Evolutionary conservation across 768 basidiomycete species (phyloP), one percentile per base, ranked within the genome.

Genomic region (Lyophyllum decastes): DNA sequence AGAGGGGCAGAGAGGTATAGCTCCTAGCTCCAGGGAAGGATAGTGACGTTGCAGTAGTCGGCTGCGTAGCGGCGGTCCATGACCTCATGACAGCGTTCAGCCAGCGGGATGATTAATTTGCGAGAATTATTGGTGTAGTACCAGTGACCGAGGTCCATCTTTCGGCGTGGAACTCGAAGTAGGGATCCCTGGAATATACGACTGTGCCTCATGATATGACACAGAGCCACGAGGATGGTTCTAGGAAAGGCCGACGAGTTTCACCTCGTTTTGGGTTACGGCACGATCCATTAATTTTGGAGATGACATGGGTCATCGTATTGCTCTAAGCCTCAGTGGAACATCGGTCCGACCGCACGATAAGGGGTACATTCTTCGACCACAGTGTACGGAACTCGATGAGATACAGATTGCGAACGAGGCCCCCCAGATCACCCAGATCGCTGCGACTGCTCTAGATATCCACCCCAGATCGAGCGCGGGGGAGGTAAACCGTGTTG

Each of bases 401-500:
- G 49, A 22, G 33, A 22, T 45, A 24, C 17, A 45, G 48, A 35
- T 34, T 30, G 26, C 11, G 49, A 50, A 27, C 12, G 47, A 19
- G 5, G 44, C 22, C 49, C 35, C 49, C 35, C 52, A 58, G 52
- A 61, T 61, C 46, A 55, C 49, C 26, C 54, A 55, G 52, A 51
- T 30, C 43, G 45, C 48, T 34, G 41, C n/a, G 57, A 30, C 51
- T 38, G 35, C 24, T 25, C 16, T 9, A 62, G 50, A 61, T 58
- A 38, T n/a, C 34, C 50, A 59, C 57, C 51, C 61, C 41, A 58
- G 54, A 59, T 55, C 51, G 38, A 21, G 35, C 25, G 41, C 49
- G 49, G 51, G 35, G 30, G 40, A 43, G 30, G 26, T 33, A 38
- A 12, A 53, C 43, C 35, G 22, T 51, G 35, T 33, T 50, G 30